Percentiles rank a stretch among this genome's conserved stretches.
Evolutionary conservation across 1,139 yeast species (phyloP).

Genomic region (Diutina mesorugosa): DNA sequence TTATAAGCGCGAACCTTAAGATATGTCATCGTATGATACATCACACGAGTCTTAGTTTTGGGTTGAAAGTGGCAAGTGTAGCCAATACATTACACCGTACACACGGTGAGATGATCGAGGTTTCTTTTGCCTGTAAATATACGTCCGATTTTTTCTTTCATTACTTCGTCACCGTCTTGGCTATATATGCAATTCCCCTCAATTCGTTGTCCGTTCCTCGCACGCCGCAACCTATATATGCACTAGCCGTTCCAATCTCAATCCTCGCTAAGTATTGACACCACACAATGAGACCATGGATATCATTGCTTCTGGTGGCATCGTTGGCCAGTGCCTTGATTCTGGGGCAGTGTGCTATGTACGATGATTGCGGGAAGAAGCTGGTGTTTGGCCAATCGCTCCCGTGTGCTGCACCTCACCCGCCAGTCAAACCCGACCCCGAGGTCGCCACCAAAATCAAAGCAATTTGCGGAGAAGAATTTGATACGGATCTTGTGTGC

Average conservation of each 20-base stretch:
- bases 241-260: not conserved
- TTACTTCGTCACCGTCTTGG: not conserved
- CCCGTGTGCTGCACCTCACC: constrained; percentile 57
- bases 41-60: not conserved
- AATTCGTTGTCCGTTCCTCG: not conserved
- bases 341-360: constrained; percentile 35
- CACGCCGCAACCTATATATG: not conserved
- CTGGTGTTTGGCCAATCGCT: constrained; percentile 66
- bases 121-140: no score
- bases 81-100: not conserved
- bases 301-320: not conserved
- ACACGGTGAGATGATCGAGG: no score
- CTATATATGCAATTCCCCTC: not conserved
- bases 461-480: constrained; percentile 54
- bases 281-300: not conserved
- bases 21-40: no score
- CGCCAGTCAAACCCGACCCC: constrained; percentile 32
- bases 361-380: constrained; percentile 64
- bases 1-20: not conserved
- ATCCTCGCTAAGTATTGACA: not conserved
- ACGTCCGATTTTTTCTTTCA: no score
- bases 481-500: constrained; percentile 36
- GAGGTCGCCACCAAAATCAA: constrained; percentile 33
- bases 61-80: not conserved
- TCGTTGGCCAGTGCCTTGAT: not conserved